Evolutionary conservation across 1,139 yeast species (phyloP).

Genomic region (Pichia sp.): DNA sequence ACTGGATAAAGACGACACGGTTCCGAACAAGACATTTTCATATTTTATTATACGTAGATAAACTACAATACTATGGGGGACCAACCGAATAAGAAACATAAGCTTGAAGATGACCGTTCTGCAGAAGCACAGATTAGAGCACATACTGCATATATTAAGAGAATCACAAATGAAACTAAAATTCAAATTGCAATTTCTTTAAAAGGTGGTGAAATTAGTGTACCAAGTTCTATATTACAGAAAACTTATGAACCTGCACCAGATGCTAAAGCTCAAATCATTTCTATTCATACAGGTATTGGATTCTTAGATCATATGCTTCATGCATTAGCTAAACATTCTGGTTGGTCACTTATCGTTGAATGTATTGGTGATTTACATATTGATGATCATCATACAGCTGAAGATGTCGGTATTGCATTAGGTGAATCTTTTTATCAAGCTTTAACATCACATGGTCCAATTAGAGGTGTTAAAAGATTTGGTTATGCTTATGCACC

Average conservation of each 20-base stretch:
- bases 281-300: conserved; percentile 80
- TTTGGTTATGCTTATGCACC: conserved; percentile 97
- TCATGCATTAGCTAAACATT: conserved; percentile 92
- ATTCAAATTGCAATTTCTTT: conserved; percentile 79
- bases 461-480: conserved; percentile 82
- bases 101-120: conserved; percentile 14
- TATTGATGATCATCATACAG: conserved; percentile 95
- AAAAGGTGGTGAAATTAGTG: conserved; percentile 71
- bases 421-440: conserved; percentile 83
- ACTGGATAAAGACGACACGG: background rate
- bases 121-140: conserved; percentile 6
- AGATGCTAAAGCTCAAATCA: conserved; percentile 47
- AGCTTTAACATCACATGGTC: conserved; percentile 60
- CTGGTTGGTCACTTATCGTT: conserved; percentile 89
- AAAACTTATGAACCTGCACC: conserved; percentile 17
- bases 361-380: conserved; percentile 93
- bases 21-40: background rate
- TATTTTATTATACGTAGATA: background rate
- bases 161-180: conserved; percentile 89
- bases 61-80: background rate
- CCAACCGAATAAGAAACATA: conserved; percentile 13
- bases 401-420: conserved; percentile 93
- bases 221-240: conserved; percentile 49
- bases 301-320: conserved; percentile 97
- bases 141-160: conserved; percentile 48